Evolutionary conservation across 176 grass and related monocot species (phyloP).

Genomic region (Ensete ventricosum): DNA sequence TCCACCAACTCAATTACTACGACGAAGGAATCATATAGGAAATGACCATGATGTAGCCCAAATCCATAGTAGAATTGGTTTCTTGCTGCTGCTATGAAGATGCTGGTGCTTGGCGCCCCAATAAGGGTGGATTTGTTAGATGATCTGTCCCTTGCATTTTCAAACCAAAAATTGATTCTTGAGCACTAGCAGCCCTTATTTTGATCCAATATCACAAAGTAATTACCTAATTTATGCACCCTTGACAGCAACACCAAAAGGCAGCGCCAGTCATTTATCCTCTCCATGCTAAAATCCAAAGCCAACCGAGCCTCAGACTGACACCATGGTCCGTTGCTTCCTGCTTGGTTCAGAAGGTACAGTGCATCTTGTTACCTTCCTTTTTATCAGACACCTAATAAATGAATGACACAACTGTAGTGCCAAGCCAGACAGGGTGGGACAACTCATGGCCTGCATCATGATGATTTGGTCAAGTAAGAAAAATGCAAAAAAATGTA

Average conservation of each 20-base stretch:
- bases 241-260: slow-evolving; percentile 27
- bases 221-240: slow-evolving; percentile 17
- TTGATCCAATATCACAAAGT: too few relatives aligned
- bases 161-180: background rate
- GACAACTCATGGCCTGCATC: too few relatives aligned
- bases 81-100: slow-evolving; percentile 24
- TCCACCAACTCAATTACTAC: too few relatives aligned
- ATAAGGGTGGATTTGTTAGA: slow-evolving; percentile 23
- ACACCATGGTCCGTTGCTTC: too few relatives aligned
- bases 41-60: slow-evolving; percentile 12
- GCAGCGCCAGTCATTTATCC: slow-evolving; percentile 16
- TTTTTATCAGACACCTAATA: background rate
- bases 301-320: slow-evolving; percentile 19
- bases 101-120: slow-evolving; percentile 21
- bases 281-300: slow-evolving; percentile 23
- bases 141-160: background rate
- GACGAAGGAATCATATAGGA: too few relatives aligned
- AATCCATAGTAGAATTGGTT: slow-evolving; percentile 29
- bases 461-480: too few relatives aligned
- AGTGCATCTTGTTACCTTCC: slow-evolving; percentile 13
- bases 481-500: too few relatives aligned
- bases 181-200: too few relatives aligned
- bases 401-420: too few relatives aligned
- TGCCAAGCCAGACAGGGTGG: too few relatives aligned
- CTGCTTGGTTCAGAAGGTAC: background rate